A percentile compares a stretch with the other conserved stretches of the same genome.
phyloP scores from a whole-genome alignment of 208 protist genomes.

The Tritrichomonas musculus region DNA sequence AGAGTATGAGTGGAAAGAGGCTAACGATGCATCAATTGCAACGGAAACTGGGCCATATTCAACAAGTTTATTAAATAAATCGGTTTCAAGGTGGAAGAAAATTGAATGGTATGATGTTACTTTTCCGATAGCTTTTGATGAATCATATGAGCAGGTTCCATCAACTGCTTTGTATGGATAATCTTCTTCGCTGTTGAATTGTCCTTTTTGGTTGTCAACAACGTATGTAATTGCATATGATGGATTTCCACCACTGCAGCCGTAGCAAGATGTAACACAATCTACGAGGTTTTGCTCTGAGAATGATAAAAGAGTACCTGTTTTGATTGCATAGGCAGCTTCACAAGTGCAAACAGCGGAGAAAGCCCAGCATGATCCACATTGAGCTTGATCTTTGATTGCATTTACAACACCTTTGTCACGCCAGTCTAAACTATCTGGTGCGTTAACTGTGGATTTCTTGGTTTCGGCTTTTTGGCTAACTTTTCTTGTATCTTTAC shows the following conservation, averaged over 20 bases:
- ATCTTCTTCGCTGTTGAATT: background rate
- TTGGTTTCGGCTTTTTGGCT: background rate
- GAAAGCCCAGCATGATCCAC: constrained; percentile 61
- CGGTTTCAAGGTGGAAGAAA: constrained; percentile 37
- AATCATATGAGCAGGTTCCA: background rate
- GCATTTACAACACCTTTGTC: constrained; percentile 50
- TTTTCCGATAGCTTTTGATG: background rate
- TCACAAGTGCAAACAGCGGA: constrained; percentile 50
- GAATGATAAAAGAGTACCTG: background rate
- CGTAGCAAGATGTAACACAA: constrained; percentile 36
- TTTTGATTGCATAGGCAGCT: background rate
- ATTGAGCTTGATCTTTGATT: too few relatives aligned
- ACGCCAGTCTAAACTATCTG: constrained; percentile 54
- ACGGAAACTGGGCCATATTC: constrained; percentile 36
- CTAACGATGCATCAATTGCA: constrained; percentile 45
- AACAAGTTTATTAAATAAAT: constrained; percentile 18
- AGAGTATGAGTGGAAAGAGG: constrained; percentile 45
- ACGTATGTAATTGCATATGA: background rate
- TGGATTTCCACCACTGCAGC: constrained; percentile 38
- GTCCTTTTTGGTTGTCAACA: background rate
- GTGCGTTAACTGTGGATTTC: background rate
- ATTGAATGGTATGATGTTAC: background rate
- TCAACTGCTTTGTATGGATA: constrained; percentile 11
- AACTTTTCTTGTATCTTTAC: background rate
- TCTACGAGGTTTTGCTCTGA: constrained; percentile 43